Base-by-base conservation (phyloP, 345 rosid species). In the Camelina neglecta region DNA sequence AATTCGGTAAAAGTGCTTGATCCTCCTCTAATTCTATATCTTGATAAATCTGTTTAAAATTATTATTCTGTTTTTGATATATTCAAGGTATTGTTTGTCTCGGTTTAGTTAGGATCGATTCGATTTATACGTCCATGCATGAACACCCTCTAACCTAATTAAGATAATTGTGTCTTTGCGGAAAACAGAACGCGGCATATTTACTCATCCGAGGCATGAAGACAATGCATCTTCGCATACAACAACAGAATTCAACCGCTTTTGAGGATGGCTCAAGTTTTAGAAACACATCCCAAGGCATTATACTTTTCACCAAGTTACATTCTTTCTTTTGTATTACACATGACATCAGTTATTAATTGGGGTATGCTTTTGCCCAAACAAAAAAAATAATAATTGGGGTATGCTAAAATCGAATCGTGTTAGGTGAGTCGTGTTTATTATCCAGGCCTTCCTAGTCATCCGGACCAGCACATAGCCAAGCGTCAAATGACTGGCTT, bases 161-260 rank as follows among this genome's bases (percentile, higher is more conserved):
- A 26, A n/a, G n/a, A 33, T 48, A 20, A 23, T 36, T 21, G 18
- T 48, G 58, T 49, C 51, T 47, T 78, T 57, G 29, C 42, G 53
- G 44, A 18, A 31, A 75, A 1, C 83, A 91, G 97, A 88, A 87
- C 83, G 97, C 98, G 33, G 90, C 96, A 0, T 93, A 93, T 67
- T 86, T 91, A 83, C 83, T 93, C 57, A 91, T 88, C 67, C 92
- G 96, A 72, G 89, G 98, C 86, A 93, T 93, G 93, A 93, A 93
- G 91, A 93, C 98, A 18, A 86, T 93, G 86, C 86, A 93, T 84
- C 98, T 93, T 84, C 97, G 96, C 82, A 84, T 93, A 79, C 85
- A 80, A 85, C 92, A 88, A 86, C 97, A 93, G 45, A 91, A 90
- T 73, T 81, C 88, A 64, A 89, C 96, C n/a, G 98, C 88, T 56